Base-by-base conservation (phyloP, 1,284 basidiomycete genomes). In the Earliella scabrosa region DNA sequence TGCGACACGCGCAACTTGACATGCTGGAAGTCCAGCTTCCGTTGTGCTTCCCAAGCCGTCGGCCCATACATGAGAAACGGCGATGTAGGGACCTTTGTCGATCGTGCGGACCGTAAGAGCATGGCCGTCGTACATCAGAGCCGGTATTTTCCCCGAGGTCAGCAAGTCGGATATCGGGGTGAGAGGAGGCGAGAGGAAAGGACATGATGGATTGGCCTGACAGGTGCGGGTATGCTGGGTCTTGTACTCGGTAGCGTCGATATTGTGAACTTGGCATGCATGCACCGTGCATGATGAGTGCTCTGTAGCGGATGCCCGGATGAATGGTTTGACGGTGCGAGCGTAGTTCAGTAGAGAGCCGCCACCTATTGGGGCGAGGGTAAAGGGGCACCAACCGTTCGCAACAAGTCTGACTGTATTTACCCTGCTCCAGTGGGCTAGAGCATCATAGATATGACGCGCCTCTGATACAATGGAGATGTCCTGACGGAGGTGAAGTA, bases 1-100 rank as follows among this genome's bases (percentile, higher is more conserved):
- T 13, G 59, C 51, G 24, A 64, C 51, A 18, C 59, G 52, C 27
- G 18, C 2, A 7, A 64, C 32, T 18, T 59, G 46, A 32, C 62
- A 64, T 7, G 27, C 26, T 0, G 62, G 59, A 0, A 64, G 54
- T 6, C 62, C 62, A 10, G 36, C 43, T 20, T 59, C 62, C 1
- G 62, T 55, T 4, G 57, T 55, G 39, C 62, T 64, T 23, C 62
- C 62, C 18, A 64, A 45, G 0, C 62, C 62, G 21, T 64, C 59
- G 0, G 59, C 53, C 62, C 62, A 64, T 2, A 64, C 62, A 44
- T 64, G 62, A 2, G 59, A 63, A 24, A 63, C 55, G 13, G 59
- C 56, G 29, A 63, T 44, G 35, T 61, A 63, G 6, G 38, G 38
- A 4, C 38, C 38, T 4, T 40, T 20, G 7, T 16, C 38, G 20